Evolutionary conservation across 2,329 filamentous ascomycete genomes (phyloP).

Genomic region (Sclerotinia glacialis): DNA sequence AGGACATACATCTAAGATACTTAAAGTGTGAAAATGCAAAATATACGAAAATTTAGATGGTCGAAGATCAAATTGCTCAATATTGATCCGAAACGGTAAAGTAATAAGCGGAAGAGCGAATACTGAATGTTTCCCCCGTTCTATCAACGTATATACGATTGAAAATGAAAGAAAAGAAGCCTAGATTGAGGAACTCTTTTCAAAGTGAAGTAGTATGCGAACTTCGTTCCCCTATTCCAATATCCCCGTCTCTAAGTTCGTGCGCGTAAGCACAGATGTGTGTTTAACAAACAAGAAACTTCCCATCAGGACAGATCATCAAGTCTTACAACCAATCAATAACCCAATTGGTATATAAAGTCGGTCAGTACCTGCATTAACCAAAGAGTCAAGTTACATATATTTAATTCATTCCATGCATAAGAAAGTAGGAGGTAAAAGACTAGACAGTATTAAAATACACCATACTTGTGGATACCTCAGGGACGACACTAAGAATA

Average conservation of each 20-base stretch:
- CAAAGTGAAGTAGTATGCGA: no score
- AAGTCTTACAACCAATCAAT: not conserved
- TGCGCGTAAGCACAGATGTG: not conserved
- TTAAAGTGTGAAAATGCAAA: not conserved
- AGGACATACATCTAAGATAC: not conserved
- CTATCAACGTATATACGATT: not conserved
- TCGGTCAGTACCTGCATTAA: conserved; percentile 3
- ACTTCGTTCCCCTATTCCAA: not conserved
- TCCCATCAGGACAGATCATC: not conserved
- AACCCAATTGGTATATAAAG: not conserved
- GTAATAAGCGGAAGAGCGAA: not conserved
- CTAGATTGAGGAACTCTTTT: not conserved
- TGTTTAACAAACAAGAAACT: not conserved
- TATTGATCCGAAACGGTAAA: not conserved
- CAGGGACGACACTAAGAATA: no score
- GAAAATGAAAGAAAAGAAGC: not conserved
- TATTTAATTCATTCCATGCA: not conserved
- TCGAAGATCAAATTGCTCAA: not conserved
- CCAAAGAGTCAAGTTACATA: not conserved
- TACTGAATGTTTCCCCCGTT: not conserved
- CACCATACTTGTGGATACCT: conserved; percentile 3
- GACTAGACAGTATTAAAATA: not conserved
- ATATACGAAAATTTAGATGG: not conserved
- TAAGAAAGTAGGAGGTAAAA: not conserved
- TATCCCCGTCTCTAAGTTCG: not conserved